Evolutionary conservation across 2,329 filamentous ascomycete genomes (phyloP).

Genomic region (Penicillium expansum): DNA sequence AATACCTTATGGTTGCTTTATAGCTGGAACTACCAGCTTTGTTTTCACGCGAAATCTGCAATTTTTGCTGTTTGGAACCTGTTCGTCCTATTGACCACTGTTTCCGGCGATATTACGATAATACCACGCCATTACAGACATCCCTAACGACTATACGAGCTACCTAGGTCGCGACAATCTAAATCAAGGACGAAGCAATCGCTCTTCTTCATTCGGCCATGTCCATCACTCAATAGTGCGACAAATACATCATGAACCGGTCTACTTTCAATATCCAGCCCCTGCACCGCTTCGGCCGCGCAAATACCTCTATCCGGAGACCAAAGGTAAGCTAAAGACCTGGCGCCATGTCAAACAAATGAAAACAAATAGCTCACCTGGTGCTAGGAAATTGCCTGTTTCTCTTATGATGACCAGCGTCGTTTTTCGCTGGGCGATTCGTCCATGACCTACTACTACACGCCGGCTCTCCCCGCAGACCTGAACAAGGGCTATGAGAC

Average conservation of each 20-base stretch:
- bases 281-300: conserved; percentile 65
- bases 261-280: conserved; percentile 65
- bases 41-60: background rate
- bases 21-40: background rate
- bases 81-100: background rate
- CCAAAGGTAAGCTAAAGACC: conserved; percentile 58
- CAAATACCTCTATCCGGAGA: conserved; percentile 68
- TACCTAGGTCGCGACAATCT: background rate
- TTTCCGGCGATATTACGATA: background rate
- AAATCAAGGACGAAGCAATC: background rate
- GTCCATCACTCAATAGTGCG: background rate
- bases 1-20: background rate
- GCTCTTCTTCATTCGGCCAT: background rate
- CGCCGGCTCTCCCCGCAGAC: conserved; percentile 67
- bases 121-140: background rate
- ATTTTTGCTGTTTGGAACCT: background rate
- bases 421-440: conserved; percentile 71
- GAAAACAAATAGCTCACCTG: conserved; percentile 6
- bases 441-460: conserved; percentile 85
- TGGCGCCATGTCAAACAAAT: background rate
- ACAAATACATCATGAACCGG: conserved; percentile 29
- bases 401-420: conserved; percentile 88
- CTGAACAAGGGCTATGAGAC: conserved; percentile 76
- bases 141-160: background rate
- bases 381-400: conserved; percentile 82